phyloP scores from a whole-genome alignment of 805 yeast species.

The Candida koratica region DNA sequence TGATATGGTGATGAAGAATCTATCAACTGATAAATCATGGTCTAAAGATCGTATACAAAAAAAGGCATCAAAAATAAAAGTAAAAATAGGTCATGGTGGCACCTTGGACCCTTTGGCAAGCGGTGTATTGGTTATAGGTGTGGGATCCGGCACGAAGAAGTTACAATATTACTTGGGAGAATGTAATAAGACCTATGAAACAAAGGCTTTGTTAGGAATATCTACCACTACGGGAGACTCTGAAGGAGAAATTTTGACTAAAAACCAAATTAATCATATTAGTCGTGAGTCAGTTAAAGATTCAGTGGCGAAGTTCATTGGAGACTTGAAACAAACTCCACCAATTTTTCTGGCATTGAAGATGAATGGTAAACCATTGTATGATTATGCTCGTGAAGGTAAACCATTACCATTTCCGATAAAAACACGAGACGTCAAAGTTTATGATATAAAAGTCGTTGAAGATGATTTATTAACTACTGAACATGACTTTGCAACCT shows the following conservation, averaged over 20 bases:
- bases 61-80: constrained; percentile 50
- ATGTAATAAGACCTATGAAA: constrained; percentile 74
- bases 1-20: constrained; percentile 40
- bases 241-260: constrained; percentile 75
- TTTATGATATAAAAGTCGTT: constrained; percentile 51
- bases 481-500: constrained; percentile 50
- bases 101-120: constrained; percentile 93
- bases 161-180: constrained; percentile 68
- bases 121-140: constrained; percentile 89
- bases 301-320: constrained; percentile 65
- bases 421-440: constrained; percentile 65
- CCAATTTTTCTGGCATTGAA: constrained; percentile 93
- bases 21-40: constrained; percentile 35
- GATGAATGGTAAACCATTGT: constrained; percentile 89
- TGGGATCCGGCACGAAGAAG: constrained; percentile 87
- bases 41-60: constrained; percentile 48
- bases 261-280: constrained; percentile 54
- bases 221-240: constrained; percentile 92
- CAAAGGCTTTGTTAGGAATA: constrained; percentile 82
- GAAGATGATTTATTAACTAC: constrained; percentile 49
- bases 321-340: constrained; percentile 82
- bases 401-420: constrained; percentile 81
- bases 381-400: constrained; percentile 91
- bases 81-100: constrained; percentile 98
- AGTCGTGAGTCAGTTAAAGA: constrained; percentile 47